phyloP scores from a whole-genome alignment of 1,284 basidiomycete genomes.

The Agroathelia rolfsii region DNA sequence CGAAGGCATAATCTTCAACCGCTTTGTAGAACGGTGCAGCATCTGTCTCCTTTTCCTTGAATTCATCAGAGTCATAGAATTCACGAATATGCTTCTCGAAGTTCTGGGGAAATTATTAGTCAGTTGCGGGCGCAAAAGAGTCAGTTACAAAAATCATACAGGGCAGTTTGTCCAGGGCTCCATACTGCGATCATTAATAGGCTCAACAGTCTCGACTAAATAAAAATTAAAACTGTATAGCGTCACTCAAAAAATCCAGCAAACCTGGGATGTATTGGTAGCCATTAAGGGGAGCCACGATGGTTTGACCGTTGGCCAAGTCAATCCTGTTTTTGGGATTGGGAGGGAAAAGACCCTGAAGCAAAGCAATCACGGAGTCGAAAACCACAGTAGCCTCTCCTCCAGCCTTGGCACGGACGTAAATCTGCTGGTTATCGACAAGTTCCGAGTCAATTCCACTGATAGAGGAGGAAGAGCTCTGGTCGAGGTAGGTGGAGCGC shows the following conservation, averaged over 20 bases:
- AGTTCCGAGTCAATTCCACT: constrained; percentile 55
- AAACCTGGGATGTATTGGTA: constrained; percentile 75
- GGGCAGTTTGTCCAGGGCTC: constrained; percentile 82
- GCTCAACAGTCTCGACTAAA: constrained; percentile 72
- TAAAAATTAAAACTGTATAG: too few relatives aligned
- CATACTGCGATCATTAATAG: constrained; percentile 71
- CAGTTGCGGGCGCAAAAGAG: constrained; percentile 3
- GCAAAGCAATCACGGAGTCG: constrained; percentile 67
- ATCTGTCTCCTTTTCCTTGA: constrained; percentile 48
- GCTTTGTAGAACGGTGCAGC: constrained; percentile 57
- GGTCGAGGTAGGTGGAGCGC: constrained; percentile 59
- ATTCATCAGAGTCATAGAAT: constrained; percentile 50
- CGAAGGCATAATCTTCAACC: constrained; percentile 60
- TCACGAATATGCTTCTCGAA: constrained; percentile 53
- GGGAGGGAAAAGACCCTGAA: constrained; percentile 76
- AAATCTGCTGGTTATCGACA: constrained; percentile 61
- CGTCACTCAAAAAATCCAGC: constrained; percentile 14
- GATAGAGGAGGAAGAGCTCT: constrained; percentile 56
- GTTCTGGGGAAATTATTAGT: constrained; percentile 25
- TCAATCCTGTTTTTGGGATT: constrained; percentile 56
- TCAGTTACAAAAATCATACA: constrained; percentile 28
- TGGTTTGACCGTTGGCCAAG: constrained; percentile 68
- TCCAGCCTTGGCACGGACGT: constrained; percentile 72
- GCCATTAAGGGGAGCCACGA: constrained; percentile 70
- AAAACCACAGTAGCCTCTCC: constrained; percentile 79